A percentile compares a stretch with the other conserved stretches of the same genome.
phyloP scores from a whole-genome alignment of 805 yeast genomes.

The Hanseniaspora lindneri region DNA sequence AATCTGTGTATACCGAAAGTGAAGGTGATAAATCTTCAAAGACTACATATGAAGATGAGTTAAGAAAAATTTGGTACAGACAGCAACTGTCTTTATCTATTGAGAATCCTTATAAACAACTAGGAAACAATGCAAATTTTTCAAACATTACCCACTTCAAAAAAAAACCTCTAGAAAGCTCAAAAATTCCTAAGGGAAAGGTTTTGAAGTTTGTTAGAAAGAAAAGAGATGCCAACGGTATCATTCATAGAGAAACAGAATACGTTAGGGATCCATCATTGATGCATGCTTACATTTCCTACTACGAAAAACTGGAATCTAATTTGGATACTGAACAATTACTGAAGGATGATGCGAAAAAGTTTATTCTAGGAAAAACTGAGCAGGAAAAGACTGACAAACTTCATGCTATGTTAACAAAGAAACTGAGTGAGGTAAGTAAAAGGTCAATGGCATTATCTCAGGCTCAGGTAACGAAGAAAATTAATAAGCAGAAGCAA shows the following conservation, averaged over 20 bases:
- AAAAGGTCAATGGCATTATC: conserved; percentile 12
- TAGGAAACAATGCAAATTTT: conserved; percentile 29
- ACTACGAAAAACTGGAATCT: conserved; percentile 54
- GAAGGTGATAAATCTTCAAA: conserved; percentile 31
- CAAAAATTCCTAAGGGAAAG: conserved; percentile 28
- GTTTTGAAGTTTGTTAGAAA: conserved; percentile 61
- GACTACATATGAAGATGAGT: conserved; percentile 81
- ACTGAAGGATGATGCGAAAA: conserved; percentile 25
- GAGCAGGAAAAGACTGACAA: conserved; percentile 75
- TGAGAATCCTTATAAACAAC: conserved; percentile 30
- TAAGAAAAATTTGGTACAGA: conserved; percentile 76
- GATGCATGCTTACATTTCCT: conserved; percentile 69
- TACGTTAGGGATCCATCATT: conserved; percentile 74
- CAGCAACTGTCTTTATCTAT: conserved; percentile 53
- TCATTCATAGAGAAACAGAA: conserved; percentile 68
- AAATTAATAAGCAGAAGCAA: conserved; percentile 20
- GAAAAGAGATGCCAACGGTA: conserved; percentile 73
- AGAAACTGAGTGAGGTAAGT: conserved; percentile 43
- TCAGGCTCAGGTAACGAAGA: conserved; percentile 28
- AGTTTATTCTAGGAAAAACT: conserved; percentile 51
- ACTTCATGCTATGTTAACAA: conserved; percentile 64
- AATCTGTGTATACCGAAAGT: conserved; percentile 1
- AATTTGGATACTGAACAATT: conserved; percentile 48
- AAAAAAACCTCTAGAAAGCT: conserved; percentile 25
- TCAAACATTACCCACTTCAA: conserved; percentile 23